Evolutionary conservation across 495 filamentous ascomycete genomes (phyloP).

Genomic region (Jackrogersella multiformis): DNA sequence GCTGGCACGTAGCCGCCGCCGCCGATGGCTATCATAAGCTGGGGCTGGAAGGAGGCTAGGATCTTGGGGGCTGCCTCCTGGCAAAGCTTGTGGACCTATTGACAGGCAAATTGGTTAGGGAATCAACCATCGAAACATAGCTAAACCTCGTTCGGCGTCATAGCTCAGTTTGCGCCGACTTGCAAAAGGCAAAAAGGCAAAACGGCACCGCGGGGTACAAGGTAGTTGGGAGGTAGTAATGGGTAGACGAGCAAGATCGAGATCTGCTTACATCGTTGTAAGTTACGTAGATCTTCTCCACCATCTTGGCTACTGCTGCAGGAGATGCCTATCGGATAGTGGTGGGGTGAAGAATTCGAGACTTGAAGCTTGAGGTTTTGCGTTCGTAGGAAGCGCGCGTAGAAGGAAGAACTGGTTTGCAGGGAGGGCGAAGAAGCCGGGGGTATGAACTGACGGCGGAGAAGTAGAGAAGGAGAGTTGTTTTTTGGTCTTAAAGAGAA

Average conservation of each 20-base stretch:
- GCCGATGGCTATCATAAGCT: slow-evolving; percentile 98
- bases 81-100: slow-evolving; percentile 95
- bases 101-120: slow-evolving; percentile 27
- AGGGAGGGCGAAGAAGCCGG: slow-evolving; percentile 2
- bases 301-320: slow-evolving; percentile 64
- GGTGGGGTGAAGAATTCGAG: slow-evolving; percentile 11
- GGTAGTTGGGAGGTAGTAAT: slow-evolving; percentile 20
- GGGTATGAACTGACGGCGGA: not conserved
- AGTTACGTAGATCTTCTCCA: slow-evolving; percentile 90
- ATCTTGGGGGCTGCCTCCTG: slow-evolving; percentile 82
- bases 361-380: not conserved
- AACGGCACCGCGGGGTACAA: slow-evolving; percentile 21
- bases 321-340: slow-evolving; percentile 9
- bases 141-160: not conserved
- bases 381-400: not conserved
- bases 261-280: slow-evolving; percentile 83
- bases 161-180: slow-evolving; percentile 7
- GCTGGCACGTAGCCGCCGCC: slow-evolving; percentile 97
- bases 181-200: not conserved
- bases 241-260: slow-evolving; percentile 12
- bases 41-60: slow-evolving; percentile 83
- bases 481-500: slow-evolving; percentile 12
- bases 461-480: slow-evolving; percentile 15
- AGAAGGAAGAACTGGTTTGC: not conserved
- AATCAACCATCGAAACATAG: slow-evolving; percentile 1